Evolutionary conservation across 371 early-diverging fungal genomes (phyloP).

Genomic region (Rhizopus sp.): DNA sequence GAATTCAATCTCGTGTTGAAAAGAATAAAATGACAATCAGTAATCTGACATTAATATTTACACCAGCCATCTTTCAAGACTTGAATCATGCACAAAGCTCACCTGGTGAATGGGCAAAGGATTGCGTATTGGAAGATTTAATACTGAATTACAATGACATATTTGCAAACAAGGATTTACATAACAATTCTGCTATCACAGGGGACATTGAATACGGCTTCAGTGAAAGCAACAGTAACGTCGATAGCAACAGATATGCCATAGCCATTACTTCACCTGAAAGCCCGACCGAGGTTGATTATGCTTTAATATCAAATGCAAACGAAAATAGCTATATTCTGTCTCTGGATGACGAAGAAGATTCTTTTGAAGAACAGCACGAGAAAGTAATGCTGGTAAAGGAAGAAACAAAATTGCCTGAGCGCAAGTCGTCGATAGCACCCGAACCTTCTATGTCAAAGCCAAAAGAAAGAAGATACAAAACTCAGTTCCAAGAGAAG

Average conservation of each 20-base stretch:
- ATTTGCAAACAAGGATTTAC: conserved; percentile 50
- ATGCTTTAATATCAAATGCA: conserved; percentile 14
- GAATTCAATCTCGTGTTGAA: conserved; percentile 38
- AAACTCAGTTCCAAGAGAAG: conserved; percentile 36
- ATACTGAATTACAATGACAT: conserved; percentile 37
- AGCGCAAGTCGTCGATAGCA: neutral
- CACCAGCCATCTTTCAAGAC: conserved; percentile 66
- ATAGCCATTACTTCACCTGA: conserved; percentile 27
- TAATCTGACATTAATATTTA: conserved; percentile 58
- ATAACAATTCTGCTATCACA: conserved; percentile 48
- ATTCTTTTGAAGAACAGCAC: too few species aligned
- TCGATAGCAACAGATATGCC: conserved; percentile 24
- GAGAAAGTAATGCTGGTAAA: neutral
- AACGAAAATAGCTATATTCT: conserved; percentile 6
- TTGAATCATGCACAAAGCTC: conserved; percentile 49
- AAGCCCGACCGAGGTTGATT: conserved; percentile 21
- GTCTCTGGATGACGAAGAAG: conserved; percentile 1
- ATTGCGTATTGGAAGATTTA: conserved; percentile 53
- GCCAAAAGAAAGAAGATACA: conserved; percentile 24
- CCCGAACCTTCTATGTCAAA: neutral
- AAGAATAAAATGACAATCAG: conserved; percentile 62
- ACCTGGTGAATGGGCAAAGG: conserved; percentile 48
- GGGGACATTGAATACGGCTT: conserved; percentile 51
- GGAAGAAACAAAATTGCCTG: neutral
- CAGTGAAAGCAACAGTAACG: conserved; percentile 9